Evolutionary conservation across 225 moss, liverwort and hornwort species (phyloP).

Genomic region (Rhytidiadelphus loreus): DNA sequence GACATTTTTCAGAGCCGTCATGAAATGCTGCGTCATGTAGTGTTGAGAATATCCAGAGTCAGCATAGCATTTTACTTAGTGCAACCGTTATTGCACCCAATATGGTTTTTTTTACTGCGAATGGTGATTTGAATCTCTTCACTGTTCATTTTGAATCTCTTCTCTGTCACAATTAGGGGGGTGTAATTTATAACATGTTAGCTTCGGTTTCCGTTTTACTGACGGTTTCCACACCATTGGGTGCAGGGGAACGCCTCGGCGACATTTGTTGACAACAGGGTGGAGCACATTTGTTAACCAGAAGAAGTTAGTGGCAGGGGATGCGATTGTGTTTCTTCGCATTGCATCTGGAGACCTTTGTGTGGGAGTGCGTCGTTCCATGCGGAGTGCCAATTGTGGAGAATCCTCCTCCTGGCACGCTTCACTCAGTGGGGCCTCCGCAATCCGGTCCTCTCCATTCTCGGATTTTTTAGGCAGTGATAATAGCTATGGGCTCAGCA

Average conservation of each 20-base stretch:
- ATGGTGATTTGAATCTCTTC: background rate
- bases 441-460: slow-evolving; percentile 47
- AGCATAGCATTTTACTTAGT: background rate
- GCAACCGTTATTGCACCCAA: background rate
- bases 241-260: slow-evolving; percentile 64
- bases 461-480: slow-evolving; percentile 44
- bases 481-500: slow-evolving; percentile 19
- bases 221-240: background rate
- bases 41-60: background rate
- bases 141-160: background rate
- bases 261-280: slow-evolving; percentile 75
- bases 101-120: background rate
- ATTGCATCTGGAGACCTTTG: slow-evolving; percentile 76
- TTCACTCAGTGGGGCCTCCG: slow-evolving; percentile 25
- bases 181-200: background rate
- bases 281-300: slow-evolving; percentile 90
- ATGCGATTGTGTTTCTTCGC: slow-evolving; percentile 83
- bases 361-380: slow-evolving; percentile 75
- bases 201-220: background rate
- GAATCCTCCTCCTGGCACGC: slow-evolving; percentile 69
- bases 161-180: background rate
- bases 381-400: slow-evolving; percentile 50
- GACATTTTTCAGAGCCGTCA: background rate
- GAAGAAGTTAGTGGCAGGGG: slow-evolving; percentile 85
- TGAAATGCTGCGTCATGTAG: background rate